Base-by-base conservation (phyloP, 805 yeast genomes). In the Saccharomycopsis schoenii region DNA sequence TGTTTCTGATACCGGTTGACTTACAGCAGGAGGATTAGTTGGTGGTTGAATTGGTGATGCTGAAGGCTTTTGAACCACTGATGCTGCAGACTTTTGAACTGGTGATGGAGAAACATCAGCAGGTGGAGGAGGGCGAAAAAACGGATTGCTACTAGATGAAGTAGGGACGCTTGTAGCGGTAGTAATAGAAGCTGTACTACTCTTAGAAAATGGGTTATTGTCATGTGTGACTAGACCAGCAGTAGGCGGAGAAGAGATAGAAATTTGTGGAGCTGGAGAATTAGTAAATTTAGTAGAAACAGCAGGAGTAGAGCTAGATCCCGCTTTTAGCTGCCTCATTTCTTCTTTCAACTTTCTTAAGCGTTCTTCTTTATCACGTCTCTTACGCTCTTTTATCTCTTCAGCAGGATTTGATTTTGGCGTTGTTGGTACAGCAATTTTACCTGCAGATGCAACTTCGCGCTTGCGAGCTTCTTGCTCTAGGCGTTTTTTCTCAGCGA, bases 401-500 rank as follows among this genome's bases (percentile, higher is more conserved):
- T 62, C 39, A n/a, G 52, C 41, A 36, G 59, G 37, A 41, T 40
- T 42, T 5, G 37, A 21, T 3, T 57, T 42, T 6, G 59, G 56
- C n/a, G 60, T 58, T 11, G 61, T 55, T 47, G 37, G 55, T 58
- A 37, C 15, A 57, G 51, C 51, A 57, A 52, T 15, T 57, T 42
- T n/a, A 21, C 37, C 29, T 55, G 61, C 50, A 36, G 39, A 5
- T 58, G 29, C 42, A 55, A 65, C 34, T 29, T 29, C 34, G 6
- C 34, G 34, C 6, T 29, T 6, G 6, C 34, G 34, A 29, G 34
- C 61, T 74, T 75, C 68, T 79, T 25, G 50, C 34, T 63, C 62
- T 34, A 64, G 47, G 29, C 61, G 50, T 47, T 60, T 50, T 43
- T 62, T 81, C 62, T 80, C 80, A 57, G 74, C 78, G 69, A 81